Evolutionary conservation across 2,329 filamentous ascomycete genomes (phyloP).

Genomic region (Metarhizium rileyi): DNA sequence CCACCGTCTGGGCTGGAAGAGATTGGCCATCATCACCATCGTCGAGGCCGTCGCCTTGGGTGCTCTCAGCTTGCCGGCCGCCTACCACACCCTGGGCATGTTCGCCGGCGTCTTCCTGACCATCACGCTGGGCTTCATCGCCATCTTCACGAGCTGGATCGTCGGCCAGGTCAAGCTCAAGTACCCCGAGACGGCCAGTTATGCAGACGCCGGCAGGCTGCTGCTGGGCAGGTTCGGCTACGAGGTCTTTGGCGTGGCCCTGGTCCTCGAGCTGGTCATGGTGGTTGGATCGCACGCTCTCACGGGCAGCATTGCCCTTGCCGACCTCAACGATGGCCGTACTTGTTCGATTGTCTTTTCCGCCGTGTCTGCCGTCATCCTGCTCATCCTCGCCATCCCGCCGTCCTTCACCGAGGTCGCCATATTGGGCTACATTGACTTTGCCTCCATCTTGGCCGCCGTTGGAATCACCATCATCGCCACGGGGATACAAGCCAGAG

Average conservation of each 20-base stretch:
- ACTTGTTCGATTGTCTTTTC: slow-evolving; percentile 36
- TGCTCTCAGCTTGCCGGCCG: slow-evolving; percentile 34
- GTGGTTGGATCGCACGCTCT: slow-evolving; percentile 63
- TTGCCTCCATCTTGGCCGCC: slow-evolving; percentile 52
- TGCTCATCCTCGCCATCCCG: slow-evolving; percentile 35
- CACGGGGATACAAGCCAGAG: slow-evolving; percentile 39
- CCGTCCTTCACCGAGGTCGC: slow-evolving; percentile 40
- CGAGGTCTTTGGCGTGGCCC: slow-evolving; percentile 51
- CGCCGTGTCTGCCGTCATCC: slow-evolving; percentile 35
- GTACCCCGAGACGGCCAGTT: slow-evolving; percentile 50
- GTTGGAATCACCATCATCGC: slow-evolving; percentile 59
- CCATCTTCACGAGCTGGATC: slow-evolving; percentile 30
- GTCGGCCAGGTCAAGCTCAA: slow-evolving; percentile 39
- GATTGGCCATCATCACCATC: slow-evolving; percentile 37
- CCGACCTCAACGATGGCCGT: slow-evolving; percentile 49
- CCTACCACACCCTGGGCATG: slow-evolving; percentile 30
- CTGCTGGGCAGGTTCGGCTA: slow-evolving; percentile 51
- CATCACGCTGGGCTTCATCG: slow-evolving; percentile 24
- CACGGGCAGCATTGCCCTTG: slow-evolving; percentile 60
- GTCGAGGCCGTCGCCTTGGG: slow-evolving; percentile 42
- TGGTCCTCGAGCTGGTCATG: slow-evolving; percentile 56
- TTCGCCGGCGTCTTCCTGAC: slow-evolving; percentile 26
- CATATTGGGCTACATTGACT: slow-evolving; percentile 43
- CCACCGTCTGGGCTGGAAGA: slow-evolving; percentile 40
- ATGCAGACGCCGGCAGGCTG: slow-evolving; percentile 57